Conservation (phyloP, 78 protist genomes). For the Pelomyxa schiedti region DNA sequence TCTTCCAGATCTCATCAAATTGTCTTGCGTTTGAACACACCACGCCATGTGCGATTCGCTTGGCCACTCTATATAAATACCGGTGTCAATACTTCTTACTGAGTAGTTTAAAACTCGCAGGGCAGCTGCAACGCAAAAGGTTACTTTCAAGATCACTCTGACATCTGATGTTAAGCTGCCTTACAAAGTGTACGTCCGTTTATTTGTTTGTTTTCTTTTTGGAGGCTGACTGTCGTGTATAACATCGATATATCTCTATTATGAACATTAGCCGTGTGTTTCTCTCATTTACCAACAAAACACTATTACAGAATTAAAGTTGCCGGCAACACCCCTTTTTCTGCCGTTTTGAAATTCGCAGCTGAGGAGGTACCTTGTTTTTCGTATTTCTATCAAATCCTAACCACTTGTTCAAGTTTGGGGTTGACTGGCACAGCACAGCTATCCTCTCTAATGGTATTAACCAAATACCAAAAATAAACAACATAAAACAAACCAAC, state of each 20-base stretch:
- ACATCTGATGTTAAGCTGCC: constrained; percentile 85
- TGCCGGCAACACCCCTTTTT: constrained; percentile 82
- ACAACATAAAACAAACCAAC: not conserved
- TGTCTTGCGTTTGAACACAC: too few species aligned
- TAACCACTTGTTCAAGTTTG: constrained; percentile 25
- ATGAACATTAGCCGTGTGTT: not conserved
- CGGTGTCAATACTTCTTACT: too few species aligned
- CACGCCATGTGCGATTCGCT: too few species aligned
- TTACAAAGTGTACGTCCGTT: constrained; percentile 69
- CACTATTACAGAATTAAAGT: constrained; percentile 46
- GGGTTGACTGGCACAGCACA: constrained; percentile 39
- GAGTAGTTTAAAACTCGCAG: too few species aligned
- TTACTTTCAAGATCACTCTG: constrained; percentile 79
- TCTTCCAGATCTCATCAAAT: too few species aligned
- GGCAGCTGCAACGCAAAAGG: too few species aligned
- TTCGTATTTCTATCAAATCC: not conserved
- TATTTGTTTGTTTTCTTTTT: not conserved
- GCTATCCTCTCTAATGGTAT: constrained; percentile 70
- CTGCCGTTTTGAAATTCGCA: constrained; percentile 75
- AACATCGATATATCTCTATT: too few species aligned
- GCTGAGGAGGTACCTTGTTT: constrained; percentile 59
- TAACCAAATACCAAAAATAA: not conserved
- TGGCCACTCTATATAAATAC: too few species aligned
- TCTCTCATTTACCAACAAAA: not conserved
- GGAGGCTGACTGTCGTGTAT: not conserved